A percentile compares a stretch with the other conserved stretches of the same genome.
Evolutionary conservation across 2,329 filamentous ascomycete species (phyloP).

Genomic region (Botrytis elliptica): DNA sequence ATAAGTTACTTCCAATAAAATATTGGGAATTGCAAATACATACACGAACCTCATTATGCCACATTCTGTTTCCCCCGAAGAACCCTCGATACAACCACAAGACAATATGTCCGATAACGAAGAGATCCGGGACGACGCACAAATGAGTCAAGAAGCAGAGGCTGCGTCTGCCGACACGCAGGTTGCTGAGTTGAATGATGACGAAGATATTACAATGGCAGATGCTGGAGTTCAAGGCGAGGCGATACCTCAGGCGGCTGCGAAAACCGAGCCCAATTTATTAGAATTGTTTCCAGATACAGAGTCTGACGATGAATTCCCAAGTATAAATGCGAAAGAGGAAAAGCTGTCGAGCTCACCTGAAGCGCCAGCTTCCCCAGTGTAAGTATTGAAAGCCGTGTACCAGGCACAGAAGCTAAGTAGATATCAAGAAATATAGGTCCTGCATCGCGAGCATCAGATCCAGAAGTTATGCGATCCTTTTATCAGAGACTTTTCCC

Average conservation of each 20-base stretch:
- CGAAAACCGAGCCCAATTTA: slow-evolving; percentile 46
- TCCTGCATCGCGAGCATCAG: slow-evolving; percentile 53
- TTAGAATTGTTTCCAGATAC: slow-evolving; percentile 59
- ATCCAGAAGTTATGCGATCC: slow-evolving; percentile 82
- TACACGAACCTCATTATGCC: slow-evolving; percentile 42
- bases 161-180: slow-evolving; percentile 21
- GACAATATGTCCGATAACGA: slow-evolving; percentile 39
- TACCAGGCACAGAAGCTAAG: slow-evolving; percentile 8
- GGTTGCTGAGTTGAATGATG: slow-evolving; percentile 22
- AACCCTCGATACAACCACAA: slow-evolving; percentile 39
- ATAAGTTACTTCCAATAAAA: neutral
- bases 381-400: slow-evolving; percentile 40
- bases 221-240: slow-evolving; percentile 25
- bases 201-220: slow-evolving; percentile 36
- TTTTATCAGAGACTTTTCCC: slow-evolving; percentile 97
- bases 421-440: slow-evolving; percentile 38
- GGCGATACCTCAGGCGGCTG: slow-evolving; percentile 15
- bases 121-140: slow-evolving; percentile 36
- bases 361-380: slow-evolving; percentile 44
- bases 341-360: slow-evolving; percentile 47
- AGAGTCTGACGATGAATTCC: slow-evolving; percentile 62
- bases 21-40: neutral
- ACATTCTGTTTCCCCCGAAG: slow-evolving; percentile 44
- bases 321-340: slow-evolving; percentile 45
- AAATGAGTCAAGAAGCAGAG: slow-evolving; percentile 21